A percentile compares a stretch with the other conserved stretches of the same genome.
phyloP scores from a whole-genome alignment of 345 rosid genomes.

The Syzygium oleosum region DNA sequence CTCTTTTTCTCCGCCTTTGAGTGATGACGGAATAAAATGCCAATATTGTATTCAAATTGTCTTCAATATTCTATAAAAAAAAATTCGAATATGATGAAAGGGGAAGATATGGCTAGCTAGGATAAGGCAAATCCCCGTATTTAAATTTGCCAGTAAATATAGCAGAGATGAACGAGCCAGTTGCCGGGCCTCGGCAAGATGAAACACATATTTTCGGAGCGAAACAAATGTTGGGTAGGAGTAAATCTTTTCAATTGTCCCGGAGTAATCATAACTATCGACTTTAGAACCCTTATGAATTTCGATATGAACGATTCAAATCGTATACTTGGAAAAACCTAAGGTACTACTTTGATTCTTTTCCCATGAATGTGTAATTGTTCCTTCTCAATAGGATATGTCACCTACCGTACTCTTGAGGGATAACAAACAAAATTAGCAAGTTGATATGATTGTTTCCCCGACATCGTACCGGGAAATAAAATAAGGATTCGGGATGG shows the following conservation, averaged over 20 bases:
- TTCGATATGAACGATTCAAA: background rate
- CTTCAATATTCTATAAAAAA: background rate
- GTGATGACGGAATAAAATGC: background rate
- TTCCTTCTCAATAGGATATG: background rate
- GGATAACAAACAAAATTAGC: background rate
- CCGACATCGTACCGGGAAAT: background rate
- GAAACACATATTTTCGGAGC: background rate
- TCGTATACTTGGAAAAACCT: background rate
- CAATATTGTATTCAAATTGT: background rate
- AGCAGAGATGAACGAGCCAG: background rate
- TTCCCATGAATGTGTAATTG: background rate
- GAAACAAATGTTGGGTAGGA: background rate
- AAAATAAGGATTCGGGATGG: background rate
- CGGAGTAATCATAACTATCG: background rate
- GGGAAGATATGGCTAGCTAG: background rate
- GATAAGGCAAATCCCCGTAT: background rate
- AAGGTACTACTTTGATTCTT: background rate
- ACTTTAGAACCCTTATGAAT: background rate
- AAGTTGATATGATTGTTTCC: background rate
- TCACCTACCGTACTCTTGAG: background rate
- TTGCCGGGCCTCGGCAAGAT: background rate
- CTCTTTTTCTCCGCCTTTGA: background rate
- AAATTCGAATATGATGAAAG: background rate
- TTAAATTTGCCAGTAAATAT: background rate
- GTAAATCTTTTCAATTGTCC: background rate